Percentiles rank a stretch among this genome's conserved stretches.
Conservation (phyloP, 2,329 filamentous ascomycete genomes). For the Aspergillus texensis region DNA sequence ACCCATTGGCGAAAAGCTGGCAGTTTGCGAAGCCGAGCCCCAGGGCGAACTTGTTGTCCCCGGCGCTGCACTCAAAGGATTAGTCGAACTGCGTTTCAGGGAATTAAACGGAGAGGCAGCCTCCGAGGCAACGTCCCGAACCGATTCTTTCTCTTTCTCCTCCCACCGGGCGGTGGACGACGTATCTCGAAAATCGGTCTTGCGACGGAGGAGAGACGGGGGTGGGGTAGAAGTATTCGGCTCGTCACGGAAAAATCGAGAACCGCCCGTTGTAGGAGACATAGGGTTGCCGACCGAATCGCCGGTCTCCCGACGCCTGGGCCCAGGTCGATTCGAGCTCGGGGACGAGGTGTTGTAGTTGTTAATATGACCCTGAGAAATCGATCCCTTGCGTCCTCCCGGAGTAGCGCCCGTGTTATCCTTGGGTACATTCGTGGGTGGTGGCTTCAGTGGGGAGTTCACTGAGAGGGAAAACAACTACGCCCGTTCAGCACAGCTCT, state of each 20-base stretch:
- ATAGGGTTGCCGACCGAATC: conserved; percentile 61
- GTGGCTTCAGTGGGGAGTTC: conserved; percentile 90
- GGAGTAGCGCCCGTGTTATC: conserved; percentile 46
- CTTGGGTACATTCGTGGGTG: conserved; percentile 68
- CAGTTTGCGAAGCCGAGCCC: conserved; percentile 61
- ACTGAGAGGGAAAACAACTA: conserved; percentile 83
- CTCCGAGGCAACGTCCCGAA: conserved; percentile 44
- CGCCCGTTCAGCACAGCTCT: conserved; percentile 29
- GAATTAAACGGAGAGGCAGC: conserved; percentile 53
- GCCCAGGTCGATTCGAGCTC: conserved; percentile 70
- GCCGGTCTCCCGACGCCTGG: conserved; percentile 83
- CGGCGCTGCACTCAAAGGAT: conserved; percentile 54
- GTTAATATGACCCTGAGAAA: conserved; percentile 64
- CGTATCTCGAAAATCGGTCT: conserved; percentile 63
- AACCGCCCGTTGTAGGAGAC: conserved; percentile 49
- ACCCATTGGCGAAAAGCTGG: conserved; percentile 73
- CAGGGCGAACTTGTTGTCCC: conserved; percentile 58
- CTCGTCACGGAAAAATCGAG: conserved; percentile 53
- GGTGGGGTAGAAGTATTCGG: conserved; percentile 62
- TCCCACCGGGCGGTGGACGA: conserved; percentile 45
- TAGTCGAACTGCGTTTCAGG: conserved; percentile 60
- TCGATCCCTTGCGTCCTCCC: conserved; percentile 73
- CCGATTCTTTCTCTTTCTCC: conserved; percentile 55
- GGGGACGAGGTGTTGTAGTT: conserved; percentile 75
- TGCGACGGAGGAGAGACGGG: conserved; percentile 61